These are phyloP conservation scores for Xerocomus tenax DNA, from an alignment of 1,284 basidiomycete species.

Conservation along the genomic window DNA sequence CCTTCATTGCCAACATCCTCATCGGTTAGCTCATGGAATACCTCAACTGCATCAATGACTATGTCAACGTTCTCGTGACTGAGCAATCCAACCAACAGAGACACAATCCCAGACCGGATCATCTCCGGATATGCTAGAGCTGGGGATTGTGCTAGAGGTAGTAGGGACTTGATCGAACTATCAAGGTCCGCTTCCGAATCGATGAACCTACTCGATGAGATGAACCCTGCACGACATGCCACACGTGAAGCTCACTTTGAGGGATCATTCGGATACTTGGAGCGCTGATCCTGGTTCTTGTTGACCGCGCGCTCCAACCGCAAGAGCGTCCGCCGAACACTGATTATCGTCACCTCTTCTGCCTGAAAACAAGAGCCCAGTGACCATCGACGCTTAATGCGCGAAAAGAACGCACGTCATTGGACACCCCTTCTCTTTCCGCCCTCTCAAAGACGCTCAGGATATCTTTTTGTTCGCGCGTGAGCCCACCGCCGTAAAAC, in stretches of 20 bases:
- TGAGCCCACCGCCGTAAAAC: slow-evolving; percentile 89
- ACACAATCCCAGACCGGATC: slow-evolving; percentile 63
- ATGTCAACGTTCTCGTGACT: slow-evolving; percentile 93
- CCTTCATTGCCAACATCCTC: slow-evolving; percentile 84
- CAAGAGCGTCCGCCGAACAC: slow-evolving; percentile 67
- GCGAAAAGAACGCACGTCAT: slow-evolving; percentile 49
- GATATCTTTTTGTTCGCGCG: slow-evolving; percentile 83
- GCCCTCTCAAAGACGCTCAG: slow-evolving; percentile 81
- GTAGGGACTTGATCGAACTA: slow-evolving; percentile 72
- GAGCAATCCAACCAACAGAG: slow-evolving; percentile 73
- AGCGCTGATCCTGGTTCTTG: slow-evolving; percentile 92
- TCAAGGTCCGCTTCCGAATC: slow-evolving; percentile 96
- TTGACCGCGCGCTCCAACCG: slow-evolving; percentile 82
- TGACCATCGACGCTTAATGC: slow-evolving; percentile 21
- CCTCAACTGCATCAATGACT: slow-evolving; percentile 82
- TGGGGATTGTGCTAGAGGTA: slow-evolving; percentile 85
- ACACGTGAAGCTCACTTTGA: slow-evolving; percentile 53
- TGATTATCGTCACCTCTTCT: slow-evolving; percentile 59
- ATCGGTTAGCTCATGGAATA: slow-evolving; percentile 90
- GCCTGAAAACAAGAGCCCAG: slow-evolving; percentile 35
- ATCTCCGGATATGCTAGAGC: slow-evolving; percentile 84
- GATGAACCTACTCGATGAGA: slow-evolving; percentile 66
- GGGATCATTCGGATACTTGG: slow-evolving; percentile 84
- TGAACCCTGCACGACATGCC: background rate
- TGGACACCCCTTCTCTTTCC: slow-evolving; percentile 52